Evolutionary conservation across 495 filamentous ascomycete genomes (phyloP), one percentile per base, ranked within the genome.

Genomic region (Symbiotaphrina buchneri): DNA sequence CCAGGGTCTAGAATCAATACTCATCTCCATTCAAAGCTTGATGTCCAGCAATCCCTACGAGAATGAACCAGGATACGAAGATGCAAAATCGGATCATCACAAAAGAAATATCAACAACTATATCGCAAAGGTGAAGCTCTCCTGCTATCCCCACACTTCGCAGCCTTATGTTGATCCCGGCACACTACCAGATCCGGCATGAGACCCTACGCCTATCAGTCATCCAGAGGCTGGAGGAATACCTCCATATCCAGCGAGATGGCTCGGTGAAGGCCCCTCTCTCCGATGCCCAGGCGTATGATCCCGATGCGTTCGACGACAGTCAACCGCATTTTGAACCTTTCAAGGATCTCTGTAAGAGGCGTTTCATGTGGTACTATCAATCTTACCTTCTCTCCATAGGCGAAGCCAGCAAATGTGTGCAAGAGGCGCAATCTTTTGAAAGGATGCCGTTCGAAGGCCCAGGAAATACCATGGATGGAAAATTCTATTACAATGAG

Each of bases 41-140:
- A 83, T 97, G 73, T 90, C 82, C 1, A 52, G 67, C 15, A 92
- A 94, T 46, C 87, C 87, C 0, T 97, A 92, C 49, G 80, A 87
- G 48, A 91, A 94, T 40, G 87, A 97, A 45, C 87, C 87, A 11
- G 87, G 87, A 6, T 93, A 76, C 41, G 87, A 94, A 41, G 63
- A 74, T 31, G 65, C 71, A 13, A 70, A 69, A 20, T 61, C 65
- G 14, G 49, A 56, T 3, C 50, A 60, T 7, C 76, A 92, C 44
- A 71, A 77, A 53, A 67, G 74, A 45, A 63, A 71, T 28, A 79
- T 79, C 48, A 61, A 70, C 35, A 53, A 66, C n/a, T 97, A 97
- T 49, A 59, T 79, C 21, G 71, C 71, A 15, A 97, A 97, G 66
- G 81, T 85, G 48, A 31, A 19, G 22, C 10, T 0, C 15, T 15